Base-by-base conservation (phyloP, 495 filamentous ascomycete species). In the Aspergillus homomorphus region DNA sequence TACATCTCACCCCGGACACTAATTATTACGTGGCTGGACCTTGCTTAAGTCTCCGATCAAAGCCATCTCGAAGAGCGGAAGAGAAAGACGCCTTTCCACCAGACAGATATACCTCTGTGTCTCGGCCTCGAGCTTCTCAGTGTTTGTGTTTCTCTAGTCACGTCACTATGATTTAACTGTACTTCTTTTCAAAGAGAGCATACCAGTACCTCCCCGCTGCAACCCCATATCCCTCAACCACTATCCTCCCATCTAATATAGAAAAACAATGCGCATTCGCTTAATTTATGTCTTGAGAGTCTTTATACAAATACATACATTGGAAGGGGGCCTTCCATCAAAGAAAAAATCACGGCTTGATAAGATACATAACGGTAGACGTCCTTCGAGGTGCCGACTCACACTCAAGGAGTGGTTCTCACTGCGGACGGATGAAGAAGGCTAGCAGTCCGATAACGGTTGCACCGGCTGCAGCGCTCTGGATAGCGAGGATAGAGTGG, bases 391-490 rank as follows among this genome's bases (percentile, higher is more conserved):
- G n/a, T n/a, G n/a, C n/a, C n/a, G n/a, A n/a, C n/a, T n/a, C n/a
- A n/a, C n/a, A n/a, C n/a, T n/a, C 26, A 30, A 10, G 22, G 48
- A 7, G 1, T 52, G 23, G 12, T n/a, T 4, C 61, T 75, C 68
- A 84, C 56, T 67, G 66, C 45, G 75, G 73, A 59, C 82, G 79
- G 51, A 89, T 58, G 19, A 92, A 45, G 18, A 85, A 68, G 51
- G 86, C 71, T n/a, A 91, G 49, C 33, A 85, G 65, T 30, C 80
- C 81, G 55, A 82, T 81, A 1, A 89, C 63, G 2, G 83, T 78
- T 7, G 87, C 88, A 20, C 92, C 91, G 14, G 84, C 80, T n/a
- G 83, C 88, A 42, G 84, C 85, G 61, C 89, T 83, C 68, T 92
- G 84, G 24, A 93, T 68, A 14, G 84, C 85, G 56, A 88, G 73